Conservation (phyloP, 177 flowering plant species). For the Vitis hybrid region DNA sequence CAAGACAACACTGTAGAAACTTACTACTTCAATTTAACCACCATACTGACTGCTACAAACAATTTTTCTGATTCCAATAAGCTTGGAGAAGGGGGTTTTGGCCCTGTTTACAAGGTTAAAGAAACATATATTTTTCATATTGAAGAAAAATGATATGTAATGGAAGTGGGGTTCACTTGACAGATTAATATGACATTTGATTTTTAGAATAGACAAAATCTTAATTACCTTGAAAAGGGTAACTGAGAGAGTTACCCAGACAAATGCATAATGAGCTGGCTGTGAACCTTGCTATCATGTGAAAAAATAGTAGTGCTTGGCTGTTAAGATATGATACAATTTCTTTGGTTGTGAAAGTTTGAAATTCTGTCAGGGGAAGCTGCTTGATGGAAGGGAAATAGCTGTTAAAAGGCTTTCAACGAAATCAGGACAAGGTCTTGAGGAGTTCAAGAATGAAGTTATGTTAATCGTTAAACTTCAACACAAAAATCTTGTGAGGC, state of each 20-base stretch:
- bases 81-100: conserved; percentile 30
- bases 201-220: too few relatives aligned
- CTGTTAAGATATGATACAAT: background rate
- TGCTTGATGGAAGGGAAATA: conserved; percentile 16
- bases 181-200: background rate
- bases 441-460: conserved; percentile 26
- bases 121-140: background rate
- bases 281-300: background rate
- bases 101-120: conserved; percentile 29
- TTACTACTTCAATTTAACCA: too few relatives aligned
- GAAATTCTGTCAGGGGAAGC: background rate
- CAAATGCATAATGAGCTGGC: too few relatives aligned
- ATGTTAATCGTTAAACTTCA: conserved; percentile 16
- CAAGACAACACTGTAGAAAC: too few relatives aligned
- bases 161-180: background rate
- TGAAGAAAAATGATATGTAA: background rate
- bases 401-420: conserved; percentile 25
- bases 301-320: background rate
- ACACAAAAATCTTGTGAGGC: conserved; percentile 27
- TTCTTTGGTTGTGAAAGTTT: background rate
- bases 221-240: too few relatives aligned
- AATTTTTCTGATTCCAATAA: conserved; percentile 11
- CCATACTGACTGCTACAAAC: background rate
- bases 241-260: too few relatives aligned
- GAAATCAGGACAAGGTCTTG: conserved; percentile 14